Conservation (phyloP, 2,329 filamentous ascomycete species). For the Podosphaera fusca region DNA sequence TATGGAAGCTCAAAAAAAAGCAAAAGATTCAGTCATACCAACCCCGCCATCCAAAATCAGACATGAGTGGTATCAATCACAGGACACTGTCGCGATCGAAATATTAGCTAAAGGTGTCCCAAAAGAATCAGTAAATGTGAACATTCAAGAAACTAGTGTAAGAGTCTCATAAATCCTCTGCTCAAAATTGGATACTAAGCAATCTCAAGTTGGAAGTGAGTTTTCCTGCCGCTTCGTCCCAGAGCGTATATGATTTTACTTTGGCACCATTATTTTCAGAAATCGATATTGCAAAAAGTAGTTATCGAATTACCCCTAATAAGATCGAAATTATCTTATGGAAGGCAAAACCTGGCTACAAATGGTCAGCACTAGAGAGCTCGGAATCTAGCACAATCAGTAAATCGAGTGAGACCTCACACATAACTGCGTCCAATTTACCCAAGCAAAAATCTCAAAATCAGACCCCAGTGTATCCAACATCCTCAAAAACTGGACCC, state of each 20-base stretch:
- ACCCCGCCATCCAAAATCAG: constrained; percentile 33
- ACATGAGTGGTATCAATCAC: constrained; percentile 46
- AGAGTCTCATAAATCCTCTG: constrained; percentile 5
- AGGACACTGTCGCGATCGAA: constrained; percentile 35
- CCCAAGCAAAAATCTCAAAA: constrained; percentile 5
- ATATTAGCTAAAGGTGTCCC: constrained; percentile 42
- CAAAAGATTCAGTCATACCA: not conserved
- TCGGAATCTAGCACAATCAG: constrained; percentile 5
- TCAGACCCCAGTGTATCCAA: constrained; percentile 49
- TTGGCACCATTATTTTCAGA: constrained; percentile 43
- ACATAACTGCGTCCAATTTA: constrained; percentile 4
- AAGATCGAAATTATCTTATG: constrained; percentile 59
- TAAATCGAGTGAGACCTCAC: not conserved
- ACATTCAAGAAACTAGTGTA: constrained; percentile 15
- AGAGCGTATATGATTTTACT: constrained; percentile 31
- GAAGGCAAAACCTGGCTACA: constrained; percentile 34
- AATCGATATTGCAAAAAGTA: constrained; percentile 38
- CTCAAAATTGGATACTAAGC: constrained; percentile 1
- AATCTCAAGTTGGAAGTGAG: constrained; percentile 26
- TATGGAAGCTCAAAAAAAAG: not conserved
- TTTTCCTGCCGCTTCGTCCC: constrained; percentile 29
- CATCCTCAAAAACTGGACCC: constrained; percentile 58
- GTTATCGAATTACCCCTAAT: constrained; percentile 42
- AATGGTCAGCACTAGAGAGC: constrained; percentile 13
- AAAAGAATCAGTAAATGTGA: constrained; percentile 29